Evolutionary conservation across 495 filamentous ascomycete species (phyloP), one percentile per base, ranked within the genome.

Genomic region (Penicillium ucsense): DNA sequence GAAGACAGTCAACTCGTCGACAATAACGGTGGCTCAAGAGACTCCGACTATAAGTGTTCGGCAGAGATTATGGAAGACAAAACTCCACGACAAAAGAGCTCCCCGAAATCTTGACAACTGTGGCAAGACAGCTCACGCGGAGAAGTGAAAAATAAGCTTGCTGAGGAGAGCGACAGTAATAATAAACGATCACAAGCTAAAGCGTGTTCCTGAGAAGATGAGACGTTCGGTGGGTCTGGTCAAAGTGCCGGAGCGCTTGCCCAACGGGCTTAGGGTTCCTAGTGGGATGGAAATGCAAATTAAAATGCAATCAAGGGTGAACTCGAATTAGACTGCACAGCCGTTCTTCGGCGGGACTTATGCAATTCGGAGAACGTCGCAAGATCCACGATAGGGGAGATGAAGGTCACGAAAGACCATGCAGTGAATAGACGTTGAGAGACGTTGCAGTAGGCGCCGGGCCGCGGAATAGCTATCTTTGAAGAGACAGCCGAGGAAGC

Each of bases 201-300:
- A 41, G 52, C 41, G 45, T 37, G 28, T 29, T 44, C 48, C 52
- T 49, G 43, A 51, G 53, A 46, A 62, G 52, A 61, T 59, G 60
- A 60, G 56, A 56, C 55, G 52, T 45, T 20, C 38, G 48, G 61
- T 63, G 63, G 66, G 64, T 65, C 63, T 66, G 46, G 50, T 55
- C 47, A 50, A 66, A 55, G 46, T 53, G 50, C 56, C 56, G 51
- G 61, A 57, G 61, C 56, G 60, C 56, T 58, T 63, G 52, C 55
- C 47, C 52, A 63, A 56, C 55, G 56, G 52, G 46, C 40, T 47
- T 52, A 55, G 57, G 54, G 57, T 59, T 54, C 54, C 53, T 50
- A 51, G 45, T 49, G 54, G 48, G 51, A 61, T 41, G n/a, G 12
- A 31, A 41, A 30, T 30, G 20, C 20, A 20, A 20, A 41, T 30